Base-by-base conservation (phyloP, 1,284 basidiomycete genomes). In the Microbotryum silenes-acaulis region DNA sequence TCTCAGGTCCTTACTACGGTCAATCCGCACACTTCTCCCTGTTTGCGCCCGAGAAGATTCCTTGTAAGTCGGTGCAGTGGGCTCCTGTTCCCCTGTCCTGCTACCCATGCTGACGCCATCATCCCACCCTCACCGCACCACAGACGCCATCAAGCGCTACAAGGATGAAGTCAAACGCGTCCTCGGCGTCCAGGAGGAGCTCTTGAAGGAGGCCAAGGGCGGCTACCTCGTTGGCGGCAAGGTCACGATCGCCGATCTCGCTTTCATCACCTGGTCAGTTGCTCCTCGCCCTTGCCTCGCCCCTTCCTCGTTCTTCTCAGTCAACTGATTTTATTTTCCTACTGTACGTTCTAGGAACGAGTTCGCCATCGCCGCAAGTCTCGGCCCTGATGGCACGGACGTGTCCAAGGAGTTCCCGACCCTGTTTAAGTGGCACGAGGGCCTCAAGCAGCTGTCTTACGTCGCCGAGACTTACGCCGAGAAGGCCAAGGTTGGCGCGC, bases 101-200 rank as follows among this genome's bases (percentile, higher is more conserved):
- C 37, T 10, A 31, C 31, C 7, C 12, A 16, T 42, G 37, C 37
- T 51, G 18, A 16, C 37, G 37, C 44, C 23, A n/a, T 18, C 51
- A 16, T 42, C 46, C 58, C 68, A 71, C 49, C 51, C 65, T 8
- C 71, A 74, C 72, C 37, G 71, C 71, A 14, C 31, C 70, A 68
- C 37, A 42, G 37, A 42, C 54, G 74, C 72, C 44, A 62, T 73
- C 33, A 72, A 76, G 59, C 67, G 75, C 18, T 76, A 75, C 67
- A 57, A 66, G 23, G 71, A 73, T 55, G 75, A 77, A 68, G 70
- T 70, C 44, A 55, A 66, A 52, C 74, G 76, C 31, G 74, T 78
- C 3, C 62, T 72, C 54, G 64, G 70, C 14, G 75, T 77, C 2
- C 69, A 76, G 18, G 73, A 77, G 44, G 61, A 61, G 2, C 59